Evolutionary conservation across 176 grass and related monocot genomes (phyloP), one percentile per base, ranked within the genome.

Genomic region (Musa acuminata): DNA sequence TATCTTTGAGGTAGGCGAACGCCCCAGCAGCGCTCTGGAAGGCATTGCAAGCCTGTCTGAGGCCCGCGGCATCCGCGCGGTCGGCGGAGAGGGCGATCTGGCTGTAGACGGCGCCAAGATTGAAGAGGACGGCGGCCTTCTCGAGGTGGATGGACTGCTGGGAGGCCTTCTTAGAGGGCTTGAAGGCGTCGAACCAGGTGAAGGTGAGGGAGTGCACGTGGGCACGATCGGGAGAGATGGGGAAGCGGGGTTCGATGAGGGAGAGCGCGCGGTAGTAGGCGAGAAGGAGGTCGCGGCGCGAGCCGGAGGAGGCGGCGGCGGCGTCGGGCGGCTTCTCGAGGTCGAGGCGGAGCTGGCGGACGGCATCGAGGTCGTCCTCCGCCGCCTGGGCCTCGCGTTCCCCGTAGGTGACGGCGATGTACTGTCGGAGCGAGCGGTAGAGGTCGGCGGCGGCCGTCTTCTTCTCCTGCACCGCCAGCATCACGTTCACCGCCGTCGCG

Each of bases 401-500:
- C 3, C 90, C 93, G 88, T 91, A 99, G 67, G 67, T 77, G 59
- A 84, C 75, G 70, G 88, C 71, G 91, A 99, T 84, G 84, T 95
- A 95, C 22, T 75, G 86, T 55, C 96, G 91, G 24, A 95, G 91
- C 17, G 91, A 88, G 73, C 91, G 91, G 81, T 99, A 95, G 80
- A 99, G 80, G 69, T 99, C 96, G 14, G 80, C 75, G 8, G 91
- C 8, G 9, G 82, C 21, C 1, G 91, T 80, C 66, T 92, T 99
- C 91, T 99, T 99, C 84, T 99, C 96, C 84, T 99, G 96, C 49
- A 99, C 90, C 20, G 88, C 96, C 17, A 99, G 91, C 96, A 95
- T 99, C 76, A 99, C 82, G 88, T 94, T 99, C 71, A 79, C 49
- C 71, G 64, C 71, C 72, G 71, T 22, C 67, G 74, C 13, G 20